Base-by-base conservation (phyloP, 192 early-diverging fungal species). In the Backusella psychrophila region DNA sequence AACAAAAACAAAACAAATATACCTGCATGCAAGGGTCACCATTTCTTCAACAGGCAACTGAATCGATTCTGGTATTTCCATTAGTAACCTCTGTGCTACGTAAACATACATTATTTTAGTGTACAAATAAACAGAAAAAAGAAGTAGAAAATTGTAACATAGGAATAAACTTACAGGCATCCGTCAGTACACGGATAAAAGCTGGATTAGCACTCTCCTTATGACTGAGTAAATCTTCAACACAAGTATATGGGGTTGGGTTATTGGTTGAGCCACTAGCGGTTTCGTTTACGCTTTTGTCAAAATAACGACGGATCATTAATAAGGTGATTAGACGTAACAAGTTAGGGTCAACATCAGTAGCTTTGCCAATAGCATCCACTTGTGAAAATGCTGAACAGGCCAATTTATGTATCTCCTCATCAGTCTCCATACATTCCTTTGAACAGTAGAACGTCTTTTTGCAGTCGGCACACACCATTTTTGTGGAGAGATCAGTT, bases 51-150 rank as follows among this genome's bases (percentile, higher is more conserved):
- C 82, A 14, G 85, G 72, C 21, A 85, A 75, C 23, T 52, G 75
- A 41, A 82, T 59, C 5, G 80, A 72, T 59, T 78, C 79, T 12
- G 73, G 78, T 8, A 76, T 23, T 31, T 80, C 68, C 19, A 29
- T 63, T 91, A 69, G 76, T 81, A 44, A 83, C 78, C 83, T 84
- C 80, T 77, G 81, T 79, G 84, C 90, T 89, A 73, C 80, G 53
- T 23, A 31, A 69, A 71, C 80, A 85, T 74, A 81, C 74, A 36
- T 75, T 76, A 12, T 71, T 56, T 8, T 23, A 2, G 23, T 23
- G 23, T 39, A 11, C 38, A 56, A 26, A 56, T 12, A 56, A 56
- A 56, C 5, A 56, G 19, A 53, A 44, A 49, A 49, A 19, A 19
- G 15, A 5, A 23, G 53, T 26, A 26, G 17, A 56, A 33, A 23